Evolutionary conservation across 2,329 filamentous ascomycete species (phyloP), one percentile per base, ranked within the genome.

Genomic region (Colletotrichum orchidophilum): DNA sequence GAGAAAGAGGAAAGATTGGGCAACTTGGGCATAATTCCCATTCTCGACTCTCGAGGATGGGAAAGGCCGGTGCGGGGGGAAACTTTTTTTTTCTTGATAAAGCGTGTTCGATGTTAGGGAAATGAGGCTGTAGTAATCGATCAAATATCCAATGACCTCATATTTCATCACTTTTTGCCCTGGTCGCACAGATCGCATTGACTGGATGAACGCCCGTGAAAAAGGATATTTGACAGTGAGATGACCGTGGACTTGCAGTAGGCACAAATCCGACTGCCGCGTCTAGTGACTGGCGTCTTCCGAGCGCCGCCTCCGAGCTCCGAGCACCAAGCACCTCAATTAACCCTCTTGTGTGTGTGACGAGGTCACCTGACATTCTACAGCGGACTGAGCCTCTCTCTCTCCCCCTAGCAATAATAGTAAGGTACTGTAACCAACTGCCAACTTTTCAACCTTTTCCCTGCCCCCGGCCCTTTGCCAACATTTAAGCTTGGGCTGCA

Each of bases 41-140:
- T 15, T 4, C 26, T 27, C 26, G 29, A 33, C 7, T 8, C 18
- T 8, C 9, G 11, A 11, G 24, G 21, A 24, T 5, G 11, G 15
- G 35, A 33, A 26, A 58, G 12, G 53, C n/a, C 6, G 42, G 18
- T 21, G 21, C 15, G 35, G 58, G 49, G 63, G 27, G 60, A 63
- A 33, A 54, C 59, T 60, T 63, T 59, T 60, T 18, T 18, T 26
- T 11, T 3, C 5, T 21, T 60, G 59, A 59, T 59, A 46, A 15
- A 59, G 53, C 64, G 64, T 49, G 59, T 63, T 69, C 58, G 52
- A 63, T 54, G 35, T 58, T 3, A 26, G 69, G 46, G 64, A 58
- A 67, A 54, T 29, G 27, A 15, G 21, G 58, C 65, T n/a, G 46
- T 68, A 63, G 59, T 71, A 69, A 71, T 69, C 59, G 64, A 69